Conservation (phyloP, 192 early-diverging fungal genomes). For the Dissophora ornata region DNA sequence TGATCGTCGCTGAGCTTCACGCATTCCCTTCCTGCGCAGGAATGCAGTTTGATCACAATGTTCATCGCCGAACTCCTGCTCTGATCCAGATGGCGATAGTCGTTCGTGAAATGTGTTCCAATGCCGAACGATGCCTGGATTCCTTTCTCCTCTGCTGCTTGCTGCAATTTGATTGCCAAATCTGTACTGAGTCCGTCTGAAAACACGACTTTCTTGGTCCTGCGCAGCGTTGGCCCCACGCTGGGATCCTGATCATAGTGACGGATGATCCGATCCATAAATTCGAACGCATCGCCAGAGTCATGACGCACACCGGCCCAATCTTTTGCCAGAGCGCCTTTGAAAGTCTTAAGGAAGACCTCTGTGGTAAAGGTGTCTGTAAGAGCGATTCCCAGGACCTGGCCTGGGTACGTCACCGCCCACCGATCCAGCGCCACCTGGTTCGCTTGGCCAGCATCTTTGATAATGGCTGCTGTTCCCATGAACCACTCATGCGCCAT, state of each 20-base stretch:
- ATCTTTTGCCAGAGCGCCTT: constrained; percentile 57
- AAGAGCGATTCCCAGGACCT: constrained; percentile 70
- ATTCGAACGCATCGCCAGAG: constrained; percentile 74
- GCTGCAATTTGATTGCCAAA: constrained; percentile 61
- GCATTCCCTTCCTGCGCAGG: constrained; percentile 65
- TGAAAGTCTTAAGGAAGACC: constrained; percentile 74
- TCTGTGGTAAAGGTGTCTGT: constrained; percentile 79
- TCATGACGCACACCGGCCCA: constrained; percentile 78
- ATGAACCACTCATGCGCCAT: constrained; percentile 84
- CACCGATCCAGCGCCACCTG: constrained; percentile 68
- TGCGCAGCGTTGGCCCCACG: constrained; percentile 22
- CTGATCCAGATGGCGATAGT: constrained; percentile 57
- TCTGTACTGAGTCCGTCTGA: constrained; percentile 73
- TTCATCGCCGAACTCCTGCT: constrained; percentile 63
- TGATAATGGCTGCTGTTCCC: constrained; percentile 73
- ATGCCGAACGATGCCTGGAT: constrained; percentile 75
- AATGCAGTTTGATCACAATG: constrained; percentile 80
- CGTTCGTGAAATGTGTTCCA: constrained; percentile 82
- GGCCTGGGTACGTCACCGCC: constrained; percentile 64
- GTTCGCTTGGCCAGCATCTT: constrained; percentile 70
- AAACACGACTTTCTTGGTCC: constrained; percentile 74
- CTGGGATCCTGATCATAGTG: constrained; percentile 74
- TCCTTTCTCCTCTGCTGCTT: constrained; percentile 53
- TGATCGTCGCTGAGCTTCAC: constrained; percentile 79
- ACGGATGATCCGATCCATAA: constrained; percentile 63